These are phyloP conservation scores for Aspergillus sp. DNA, from an alignment of 2,329 filamentous ascomycete genomes.

Conservation along the genomic window DNA sequence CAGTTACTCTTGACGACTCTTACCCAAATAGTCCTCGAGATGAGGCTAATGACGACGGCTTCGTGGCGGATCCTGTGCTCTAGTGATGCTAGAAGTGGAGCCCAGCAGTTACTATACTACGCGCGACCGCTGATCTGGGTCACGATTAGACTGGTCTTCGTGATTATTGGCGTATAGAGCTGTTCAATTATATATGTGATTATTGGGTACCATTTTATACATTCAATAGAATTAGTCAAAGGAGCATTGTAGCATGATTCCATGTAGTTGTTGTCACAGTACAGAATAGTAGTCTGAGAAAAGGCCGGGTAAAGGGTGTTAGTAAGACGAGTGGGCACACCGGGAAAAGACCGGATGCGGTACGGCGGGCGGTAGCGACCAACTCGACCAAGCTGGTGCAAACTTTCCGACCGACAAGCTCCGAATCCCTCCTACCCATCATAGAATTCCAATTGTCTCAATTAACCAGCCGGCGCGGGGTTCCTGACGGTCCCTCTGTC, in stretches of 20 bases:
- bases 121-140: too few species aligned
- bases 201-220: too few species aligned
- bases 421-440: slow-evolving; percentile 6
- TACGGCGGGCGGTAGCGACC: slow-evolving; percentile 19
- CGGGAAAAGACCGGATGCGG: slow-evolving; percentile 7
- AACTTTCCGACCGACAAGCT: slow-evolving; percentile 21
- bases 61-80: not conserved
- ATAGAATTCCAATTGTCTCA: slow-evolving; percentile 7
- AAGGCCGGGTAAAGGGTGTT: not conserved
- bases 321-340: slow-evolving; percentile 10
- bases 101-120: not conserved
- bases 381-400: slow-evolving; percentile 14
- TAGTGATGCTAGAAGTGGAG: not conserved
- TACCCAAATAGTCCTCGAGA: not conserved
- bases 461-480: not conserved
- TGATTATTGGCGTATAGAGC: too few species aligned
- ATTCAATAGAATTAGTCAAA: too few species aligned
- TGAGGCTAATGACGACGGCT: not conserved
- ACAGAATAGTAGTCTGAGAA: not conserved
- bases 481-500: not conserved
- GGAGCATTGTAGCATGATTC: too few species aligned
- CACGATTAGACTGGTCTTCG: not conserved
- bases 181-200: too few species aligned
- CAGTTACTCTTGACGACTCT: slow-evolving; percentile 1
- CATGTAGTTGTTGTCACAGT: not conserved